Conservation (phyloP, 352 stramenopile genomes). For the Globisporangium carolinianum region DNA sequence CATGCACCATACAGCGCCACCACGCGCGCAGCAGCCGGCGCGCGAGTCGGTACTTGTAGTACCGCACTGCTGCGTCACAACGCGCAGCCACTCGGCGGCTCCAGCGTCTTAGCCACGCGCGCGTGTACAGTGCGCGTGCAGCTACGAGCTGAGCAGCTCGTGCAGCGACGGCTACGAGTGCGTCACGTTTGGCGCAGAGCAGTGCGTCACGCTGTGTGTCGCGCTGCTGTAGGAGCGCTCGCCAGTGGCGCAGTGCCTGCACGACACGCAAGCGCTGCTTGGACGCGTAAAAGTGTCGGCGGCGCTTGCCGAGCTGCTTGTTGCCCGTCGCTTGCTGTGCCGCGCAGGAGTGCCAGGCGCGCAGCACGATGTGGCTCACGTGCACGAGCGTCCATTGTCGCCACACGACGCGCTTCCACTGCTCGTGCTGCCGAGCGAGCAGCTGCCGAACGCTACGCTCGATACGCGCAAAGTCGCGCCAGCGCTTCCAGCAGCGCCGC, state of each 20-base stretch:
- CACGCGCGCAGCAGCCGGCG: constrained; percentile 20
- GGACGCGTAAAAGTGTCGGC: constrained; percentile 21
- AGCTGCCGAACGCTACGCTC: not conserved
- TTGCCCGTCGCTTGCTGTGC: constrained; percentile 7
- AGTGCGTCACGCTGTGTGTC: constrained; percentile 1
- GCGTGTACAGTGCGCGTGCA: constrained; percentile 1
- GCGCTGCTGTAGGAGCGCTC: not conserved
- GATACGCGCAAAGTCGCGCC: constrained; percentile 14
- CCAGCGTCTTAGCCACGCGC: constrained; percentile 11
- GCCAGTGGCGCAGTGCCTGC: constrained; percentile 3
- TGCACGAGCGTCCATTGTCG: constrained; percentile 22
- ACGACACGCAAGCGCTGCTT: not conserved
- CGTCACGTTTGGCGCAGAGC: not conserved
- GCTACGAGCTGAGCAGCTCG: not conserved
- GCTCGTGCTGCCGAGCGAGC: constrained; percentile 5
- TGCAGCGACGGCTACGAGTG: constrained; percentile 2
- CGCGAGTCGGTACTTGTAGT: constrained; percentile 15
- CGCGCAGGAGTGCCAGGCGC: constrained; percentile 15
- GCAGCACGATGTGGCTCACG: constrained; percentile 14
- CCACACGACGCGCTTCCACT: constrained; percentile 13
- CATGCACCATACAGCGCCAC: constrained; percentile 39
- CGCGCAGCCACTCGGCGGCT: not conserved
- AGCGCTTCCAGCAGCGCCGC: constrained; percentile 20
- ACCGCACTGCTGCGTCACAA: constrained; percentile 2
- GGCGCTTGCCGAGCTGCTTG: constrained; percentile 22